Evolutionary conservation across 345 rosid genomes (phyloP).

Genomic region (Cardamine occulta): DNA sequence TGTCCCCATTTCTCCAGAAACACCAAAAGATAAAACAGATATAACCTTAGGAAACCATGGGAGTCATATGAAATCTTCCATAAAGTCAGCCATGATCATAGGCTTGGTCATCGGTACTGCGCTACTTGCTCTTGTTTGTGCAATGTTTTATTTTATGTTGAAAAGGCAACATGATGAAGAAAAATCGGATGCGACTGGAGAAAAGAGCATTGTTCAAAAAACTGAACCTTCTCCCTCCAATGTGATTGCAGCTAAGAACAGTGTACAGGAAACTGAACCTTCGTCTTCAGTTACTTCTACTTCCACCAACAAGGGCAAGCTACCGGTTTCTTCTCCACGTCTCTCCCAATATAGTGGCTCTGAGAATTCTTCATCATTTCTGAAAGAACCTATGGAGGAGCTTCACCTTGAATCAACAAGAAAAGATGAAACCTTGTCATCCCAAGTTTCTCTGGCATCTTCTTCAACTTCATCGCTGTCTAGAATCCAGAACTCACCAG

Average conservation of each 20-base stretch:
- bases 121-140: constrained; percentile 52
- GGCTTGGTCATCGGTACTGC: constrained; percentile 60
- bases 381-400: constrained; percentile 14
- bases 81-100: constrained; percentile 58
- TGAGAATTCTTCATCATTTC: constrained; percentile 50
- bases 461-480: constrained; percentile 65
- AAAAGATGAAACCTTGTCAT: constrained; percentile 54
- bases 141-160: constrained; percentile 47
- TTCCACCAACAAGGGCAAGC: constrained; percentile 46
- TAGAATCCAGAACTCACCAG: constrained; percentile 47
- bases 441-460: constrained; percentile 58
- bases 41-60: constrained; percentile 41
- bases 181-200: constrained; percentile 36
- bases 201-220: constrained; percentile 40
- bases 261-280: constrained; percentile 43
- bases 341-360: constrained; percentile 49
- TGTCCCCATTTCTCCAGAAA: constrained; percentile 48
- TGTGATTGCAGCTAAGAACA: constrained; percentile 42
- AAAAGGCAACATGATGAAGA: constrained; percentile 41
- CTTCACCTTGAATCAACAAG: constrained; percentile 13
- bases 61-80: constrained; percentile 49
- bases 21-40: constrained; percentile 49
- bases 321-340: constrained; percentile 52
- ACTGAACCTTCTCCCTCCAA: constrained; percentile 46
- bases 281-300: constrained; percentile 51